phyloP scores from a whole-genome alignment of 495 filamentous ascomycete genomes.

The Patellaria atrata region DNA sequence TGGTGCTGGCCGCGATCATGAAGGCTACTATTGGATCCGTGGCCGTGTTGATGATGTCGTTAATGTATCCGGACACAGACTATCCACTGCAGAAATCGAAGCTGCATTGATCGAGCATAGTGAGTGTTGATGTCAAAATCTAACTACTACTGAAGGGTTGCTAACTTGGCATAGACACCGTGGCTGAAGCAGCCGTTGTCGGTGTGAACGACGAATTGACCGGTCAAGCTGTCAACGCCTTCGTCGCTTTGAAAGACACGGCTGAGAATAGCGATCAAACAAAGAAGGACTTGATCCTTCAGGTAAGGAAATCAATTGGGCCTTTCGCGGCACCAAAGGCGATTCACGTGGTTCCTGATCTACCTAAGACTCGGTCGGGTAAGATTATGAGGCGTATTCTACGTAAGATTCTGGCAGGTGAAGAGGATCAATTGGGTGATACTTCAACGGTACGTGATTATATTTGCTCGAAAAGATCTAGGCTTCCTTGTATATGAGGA shows the following conservation, averaged over 20 bases:
- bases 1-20: slow-evolving; percentile 91
- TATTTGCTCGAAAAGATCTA: not conserved
- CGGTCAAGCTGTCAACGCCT: slow-evolving; percentile 94
- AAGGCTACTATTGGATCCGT: slow-evolving; percentile 99
- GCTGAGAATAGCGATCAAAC: slow-evolving; percentile 66
- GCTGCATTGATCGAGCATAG: slow-evolving; percentile 87
- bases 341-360: slow-evolving; percentile 74
- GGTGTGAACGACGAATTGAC: slow-evolving; percentile 87
- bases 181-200: slow-evolving; percentile 92
- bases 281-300: slow-evolving; percentile 81
- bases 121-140: too few species aligned
- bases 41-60: slow-evolving; percentile 97
- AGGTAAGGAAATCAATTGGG: slow-evolving; percentile 92
- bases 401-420: slow-evolving; percentile 88
- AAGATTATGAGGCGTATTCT: slow-evolving; percentile 99
- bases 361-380: slow-evolving; percentile 90
- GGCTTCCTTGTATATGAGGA: too few species aligned
- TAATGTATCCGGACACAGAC: slow-evolving; percentile 88
- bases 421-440: slow-evolving; percentile 94
- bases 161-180: slow-evolving; percentile 35
- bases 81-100: slow-evolving; percentile 97
- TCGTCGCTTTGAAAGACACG: slow-evolving; percentile 83
- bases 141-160: too few species aligned
- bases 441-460: slow-evolving; percentile 61
- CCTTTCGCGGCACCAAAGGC: slow-evolving; percentile 95